These are phyloP conservation scores for Phytophthora fragariae DNA, from an alignment of 352 stramenopile species.

Conservation along the genomic window DNA sequence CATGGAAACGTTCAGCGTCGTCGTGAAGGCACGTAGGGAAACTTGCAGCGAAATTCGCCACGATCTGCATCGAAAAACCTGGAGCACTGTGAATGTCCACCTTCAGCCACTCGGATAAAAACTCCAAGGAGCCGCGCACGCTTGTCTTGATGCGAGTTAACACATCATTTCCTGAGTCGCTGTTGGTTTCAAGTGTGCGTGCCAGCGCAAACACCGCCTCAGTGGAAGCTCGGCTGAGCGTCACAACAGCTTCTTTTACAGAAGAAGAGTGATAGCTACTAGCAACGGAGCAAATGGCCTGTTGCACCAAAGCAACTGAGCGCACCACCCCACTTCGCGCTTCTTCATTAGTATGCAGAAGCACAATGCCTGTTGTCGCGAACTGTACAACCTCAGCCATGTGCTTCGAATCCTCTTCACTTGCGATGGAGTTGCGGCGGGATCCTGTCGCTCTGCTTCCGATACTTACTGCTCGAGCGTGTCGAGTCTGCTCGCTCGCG, in stretches of 20 bases:
- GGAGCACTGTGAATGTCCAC: constrained; percentile 44
- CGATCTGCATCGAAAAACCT: constrained; percentile 51
- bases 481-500: constrained; percentile 38
- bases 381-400: constrained; percentile 51
- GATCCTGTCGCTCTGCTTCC: constrained; percentile 19
- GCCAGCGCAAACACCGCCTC: constrained; percentile 54
- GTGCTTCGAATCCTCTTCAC: constrained; percentile 34
- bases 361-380: constrained; percentile 57
- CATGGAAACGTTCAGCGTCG: constrained; percentile 49
- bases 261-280: constrained; percentile 25
- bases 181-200: constrained; percentile 31
- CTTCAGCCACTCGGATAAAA: constrained; percentile 52
- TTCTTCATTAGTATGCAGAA: constrained; percentile 58
- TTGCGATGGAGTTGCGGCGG: constrained; percentile 27
- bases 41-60: constrained; percentile 42
- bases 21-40: constrained; percentile 42
- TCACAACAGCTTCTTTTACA: constrained; percentile 43
- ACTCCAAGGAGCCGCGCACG: constrained; percentile 41
- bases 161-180: background rate
- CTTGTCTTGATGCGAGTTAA: constrained; percentile 33
- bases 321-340: constrained; percentile 44
- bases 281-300: constrained; percentile 43
- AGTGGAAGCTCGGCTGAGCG: constrained; percentile 50
- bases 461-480: constrained; percentile 35
- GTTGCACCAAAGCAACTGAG: constrained; percentile 47